Conservation (phyloP, 257 asterid genomes). For the Linderniella brevidens region DNA sequence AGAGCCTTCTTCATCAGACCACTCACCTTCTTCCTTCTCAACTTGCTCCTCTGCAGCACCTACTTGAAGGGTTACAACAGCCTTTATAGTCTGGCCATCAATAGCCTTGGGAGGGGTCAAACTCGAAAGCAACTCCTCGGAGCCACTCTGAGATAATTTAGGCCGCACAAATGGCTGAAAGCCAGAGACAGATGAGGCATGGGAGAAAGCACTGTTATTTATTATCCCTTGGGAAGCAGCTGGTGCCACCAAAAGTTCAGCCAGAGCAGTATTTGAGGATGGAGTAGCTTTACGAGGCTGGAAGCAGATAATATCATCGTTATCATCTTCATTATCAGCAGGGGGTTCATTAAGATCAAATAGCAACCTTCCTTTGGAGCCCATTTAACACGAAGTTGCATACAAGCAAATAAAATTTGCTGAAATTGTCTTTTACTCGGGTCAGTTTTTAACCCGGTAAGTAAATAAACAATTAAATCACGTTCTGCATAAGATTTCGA, state of each 20-base stretch:
- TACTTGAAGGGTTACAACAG: conserved; percentile 22
- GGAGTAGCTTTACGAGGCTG: conserved; percentile 94
- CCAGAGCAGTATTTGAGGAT: conserved; percentile 49
- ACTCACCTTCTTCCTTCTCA: conserved; percentile 99
- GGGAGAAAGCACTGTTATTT: conserved; percentile 84
- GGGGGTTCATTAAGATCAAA: conserved; percentile 98
- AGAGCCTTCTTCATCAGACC: conserved; percentile 90
- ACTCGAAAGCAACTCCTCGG: conserved; percentile 15
- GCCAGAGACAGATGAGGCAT: conserved; percentile 87
- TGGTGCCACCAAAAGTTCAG: conserved; percentile 46
- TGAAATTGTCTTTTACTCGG: conserved; percentile 17
- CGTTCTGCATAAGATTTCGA: too few relatives aligned
- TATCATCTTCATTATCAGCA: conserved; percentile 64
- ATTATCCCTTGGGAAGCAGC: conserved; percentile 59
- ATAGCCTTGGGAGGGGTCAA: conserved; percentile 22
- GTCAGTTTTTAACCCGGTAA: too few relatives aligned
- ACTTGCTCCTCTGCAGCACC: conserved; percentile 24
- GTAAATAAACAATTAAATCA: too few relatives aligned
- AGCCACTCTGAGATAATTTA: conserved; percentile 23
- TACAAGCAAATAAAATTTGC: conserved; percentile 30
- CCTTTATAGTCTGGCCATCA: conserved; percentile 26
- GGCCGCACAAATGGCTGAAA: conserved; percentile 90
- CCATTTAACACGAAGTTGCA: conserved; percentile 70
- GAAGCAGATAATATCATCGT: conserved; percentile 39
- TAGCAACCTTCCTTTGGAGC: conserved; percentile 79